These are phyloP conservation scores for Pseudocercospora macadamiae DNA, from an alignment of 2,329 filamentous ascomycete genomes.

Conservation along the genomic window DNA sequence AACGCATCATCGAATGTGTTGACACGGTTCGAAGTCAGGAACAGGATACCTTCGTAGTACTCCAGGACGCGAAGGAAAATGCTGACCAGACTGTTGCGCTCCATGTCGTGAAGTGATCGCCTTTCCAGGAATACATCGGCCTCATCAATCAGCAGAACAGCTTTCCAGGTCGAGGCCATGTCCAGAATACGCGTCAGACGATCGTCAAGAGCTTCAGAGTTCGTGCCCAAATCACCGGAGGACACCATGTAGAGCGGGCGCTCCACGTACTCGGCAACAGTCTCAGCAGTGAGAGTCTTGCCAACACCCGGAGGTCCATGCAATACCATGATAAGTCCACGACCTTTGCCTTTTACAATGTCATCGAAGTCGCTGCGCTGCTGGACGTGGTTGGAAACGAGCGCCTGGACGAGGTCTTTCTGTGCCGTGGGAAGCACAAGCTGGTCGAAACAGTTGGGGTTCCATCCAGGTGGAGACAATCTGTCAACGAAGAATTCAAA, in stretches of 20 bases:
- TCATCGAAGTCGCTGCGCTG: constrained; percentile 35
- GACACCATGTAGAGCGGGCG: constrained; percentile 49
- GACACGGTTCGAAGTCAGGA: constrained; percentile 44
- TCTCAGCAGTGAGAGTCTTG: constrained; percentile 48
- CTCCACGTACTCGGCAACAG: constrained; percentile 40
- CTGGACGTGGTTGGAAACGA: constrained; percentile 37
- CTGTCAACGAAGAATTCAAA: constrained; percentile 41
- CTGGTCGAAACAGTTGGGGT: constrained; percentile 36
- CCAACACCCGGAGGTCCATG: constrained; percentile 45
- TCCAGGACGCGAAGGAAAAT: constrained; percentile 46
- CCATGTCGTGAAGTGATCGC: constrained; percentile 77
- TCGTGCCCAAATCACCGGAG: constrained; percentile 39
- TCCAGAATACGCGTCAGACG: constrained; percentile 64
- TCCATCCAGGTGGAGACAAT: constrained; percentile 37
- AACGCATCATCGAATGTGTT: constrained; percentile 43
- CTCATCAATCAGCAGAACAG: constrained; percentile 82
- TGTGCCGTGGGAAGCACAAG: constrained; percentile 37
- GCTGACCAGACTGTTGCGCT: constrained; percentile 80
- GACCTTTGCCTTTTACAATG: constrained; percentile 43
- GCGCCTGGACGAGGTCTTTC: constrained; percentile 38
- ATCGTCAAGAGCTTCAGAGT: constrained; percentile 51
- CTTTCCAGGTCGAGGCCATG: constrained; percentile 84
- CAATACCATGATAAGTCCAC: constrained; percentile 43
- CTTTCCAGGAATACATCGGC: constrained; percentile 83
- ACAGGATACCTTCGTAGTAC: constrained; percentile 43